phyloP scores from a whole-genome alignment of 2,329 filamentous ascomycete genomes.

The Trichoderma sp. region DNA sequence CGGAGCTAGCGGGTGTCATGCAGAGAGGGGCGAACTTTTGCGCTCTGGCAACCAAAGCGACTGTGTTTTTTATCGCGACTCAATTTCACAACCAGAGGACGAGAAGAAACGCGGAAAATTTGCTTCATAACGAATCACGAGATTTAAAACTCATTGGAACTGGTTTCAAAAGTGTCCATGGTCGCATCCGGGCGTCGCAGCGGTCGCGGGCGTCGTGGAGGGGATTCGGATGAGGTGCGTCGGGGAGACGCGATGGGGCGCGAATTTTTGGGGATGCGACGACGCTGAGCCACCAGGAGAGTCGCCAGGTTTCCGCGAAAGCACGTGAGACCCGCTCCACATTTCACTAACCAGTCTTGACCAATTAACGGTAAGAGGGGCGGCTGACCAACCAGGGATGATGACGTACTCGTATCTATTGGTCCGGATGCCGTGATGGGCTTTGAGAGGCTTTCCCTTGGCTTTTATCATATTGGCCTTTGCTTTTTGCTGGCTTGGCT shows the following conservation, averaged over 20 bases:
- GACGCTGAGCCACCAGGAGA: slow-evolving; percentile 30
- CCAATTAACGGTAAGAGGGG: neutral
- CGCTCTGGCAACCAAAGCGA: slow-evolving; percentile 15
- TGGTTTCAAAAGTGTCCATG: slow-evolving; percentile 28
- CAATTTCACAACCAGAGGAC: slow-evolving; percentile 25
- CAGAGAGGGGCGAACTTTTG: slow-evolving; percentile 24
- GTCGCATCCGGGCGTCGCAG: slow-evolving; percentile 25
- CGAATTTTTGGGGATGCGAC: slow-evolving; percentile 37
- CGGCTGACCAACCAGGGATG: neutral
- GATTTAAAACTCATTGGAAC: slow-evolving; percentile 21
- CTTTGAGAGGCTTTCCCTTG: neutral
- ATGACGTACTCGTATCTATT: slow-evolving; percentile 12
- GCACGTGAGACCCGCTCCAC: slow-evolving; percentile 39
- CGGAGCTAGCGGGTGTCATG: slow-evolving; percentile 24
- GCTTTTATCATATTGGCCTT: neutral
- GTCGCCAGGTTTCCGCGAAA: slow-evolving; percentile 44
- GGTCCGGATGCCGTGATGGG: neutral
- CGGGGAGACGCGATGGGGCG: slow-evolving; percentile 45
- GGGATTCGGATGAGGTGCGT: slow-evolving; percentile 39
- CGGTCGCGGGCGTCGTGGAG: slow-evolving; percentile 30
- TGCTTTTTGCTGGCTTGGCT: neutral
- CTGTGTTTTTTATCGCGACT: neutral
- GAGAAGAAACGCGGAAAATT: slow-evolving; percentile 28
- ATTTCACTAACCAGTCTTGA: neutral
- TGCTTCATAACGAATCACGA: rapidly evolving